Evolutionary conservation across 768 basidiomycete genomes (phyloP).

Genomic region (Ephemerocybe angulata): DNA sequence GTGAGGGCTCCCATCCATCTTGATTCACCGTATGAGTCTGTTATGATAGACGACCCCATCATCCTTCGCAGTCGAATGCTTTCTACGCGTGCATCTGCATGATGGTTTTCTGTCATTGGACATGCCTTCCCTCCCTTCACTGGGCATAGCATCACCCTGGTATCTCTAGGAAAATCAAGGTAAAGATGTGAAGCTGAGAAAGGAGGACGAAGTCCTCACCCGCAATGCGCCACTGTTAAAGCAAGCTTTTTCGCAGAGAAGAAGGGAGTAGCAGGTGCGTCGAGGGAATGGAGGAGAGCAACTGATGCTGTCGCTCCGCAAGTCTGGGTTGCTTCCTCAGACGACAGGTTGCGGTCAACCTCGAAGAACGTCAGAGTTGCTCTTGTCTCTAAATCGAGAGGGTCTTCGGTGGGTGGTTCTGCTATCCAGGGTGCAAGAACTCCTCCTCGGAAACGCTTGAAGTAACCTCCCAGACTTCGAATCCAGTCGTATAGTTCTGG

Average conservation of each 20-base stretch:
- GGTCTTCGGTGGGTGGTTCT: constrained; percentile 26
- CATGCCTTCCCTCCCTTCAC: constrained; percentile 68
- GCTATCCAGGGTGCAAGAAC: constrained; percentile 66
- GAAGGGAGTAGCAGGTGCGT: constrained; percentile 75
- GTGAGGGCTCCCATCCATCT: constrained; percentile 94
- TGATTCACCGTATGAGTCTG: constrained; percentile 92
- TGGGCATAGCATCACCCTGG: constrained; percentile 79
- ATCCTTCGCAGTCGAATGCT: constrained; percentile 79
- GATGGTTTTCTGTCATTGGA: constrained; percentile 92
- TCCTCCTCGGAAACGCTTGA: constrained; percentile 84
- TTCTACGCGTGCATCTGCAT: constrained; percentile 89
- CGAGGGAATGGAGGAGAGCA: constrained; percentile 86
- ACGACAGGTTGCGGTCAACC: constrained; percentile 72
- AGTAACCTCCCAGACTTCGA: constrained; percentile 84
- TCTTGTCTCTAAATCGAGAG: constrained; percentile 78
- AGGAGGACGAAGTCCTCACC: constrained; percentile 44
- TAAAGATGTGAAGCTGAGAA: neutral
- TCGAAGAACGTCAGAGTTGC: constrained; percentile 85
- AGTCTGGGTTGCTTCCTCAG: constrained; percentile 61
- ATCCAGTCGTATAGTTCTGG: constrained; percentile 76
- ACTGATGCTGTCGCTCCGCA: constrained; percentile 93
- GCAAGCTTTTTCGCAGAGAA: constrained; percentile 73
- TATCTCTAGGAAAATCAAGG: constrained; percentile 59
- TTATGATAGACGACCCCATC: constrained; percentile 86
- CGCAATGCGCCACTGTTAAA: constrained; percentile 89